Base-by-base conservation (phyloP, 2,329 filamentous ascomycete species). In the Fusarium anthophilum region DNA sequence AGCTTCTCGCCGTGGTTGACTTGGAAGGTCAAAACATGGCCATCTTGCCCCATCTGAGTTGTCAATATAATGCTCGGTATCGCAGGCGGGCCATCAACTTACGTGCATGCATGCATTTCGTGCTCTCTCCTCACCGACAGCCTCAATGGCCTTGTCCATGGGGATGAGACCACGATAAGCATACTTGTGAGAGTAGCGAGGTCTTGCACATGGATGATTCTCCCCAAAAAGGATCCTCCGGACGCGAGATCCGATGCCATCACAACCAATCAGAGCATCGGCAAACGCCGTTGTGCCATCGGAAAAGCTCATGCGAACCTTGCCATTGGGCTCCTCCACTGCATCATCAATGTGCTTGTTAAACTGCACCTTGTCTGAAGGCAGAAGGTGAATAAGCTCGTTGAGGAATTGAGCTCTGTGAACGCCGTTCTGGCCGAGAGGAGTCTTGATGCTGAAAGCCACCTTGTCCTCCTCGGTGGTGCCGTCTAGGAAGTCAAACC, bases 201-300 rank as follows among this genome's bases (percentile, higher is more conserved):
- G 83, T 74, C 3, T 86, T 76, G 59, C 83, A 55, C 32, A 84
- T 76, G 60, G 83, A 79, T 80, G 66, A 22, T 81, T 75, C 3
- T 81, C 75, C 0, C 86, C 87, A 1, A 90, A 80, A 14, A 91
- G 79, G 12, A 88, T 77, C 37, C 85, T 77, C 4, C 90, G 81
- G 2, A 87, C 84, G 22, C 82, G 81, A 14, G 87, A 89, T 78
- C 91, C 91, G 76, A 92, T 91, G 0, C 91, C 91, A 78, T 93
- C 91, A 72, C 89, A 91, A 0, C 89, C 91, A 51, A 93, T 82
- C 0, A 91, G 61, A 1, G 80, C 83, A 32, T 84, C 82, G 8
- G 84, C 82, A 13, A 78, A 71, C 6, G 81, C 83, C 2, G 79
- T 81, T 1, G 82, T 81, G 1, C 84, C 84, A 44, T 86, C 85